Evolutionary conservation across 1,139 yeast genomes (phyloP), one percentile per base, ranked within the genome.

Genomic region (Lodderomyces elongisporus): DNA sequence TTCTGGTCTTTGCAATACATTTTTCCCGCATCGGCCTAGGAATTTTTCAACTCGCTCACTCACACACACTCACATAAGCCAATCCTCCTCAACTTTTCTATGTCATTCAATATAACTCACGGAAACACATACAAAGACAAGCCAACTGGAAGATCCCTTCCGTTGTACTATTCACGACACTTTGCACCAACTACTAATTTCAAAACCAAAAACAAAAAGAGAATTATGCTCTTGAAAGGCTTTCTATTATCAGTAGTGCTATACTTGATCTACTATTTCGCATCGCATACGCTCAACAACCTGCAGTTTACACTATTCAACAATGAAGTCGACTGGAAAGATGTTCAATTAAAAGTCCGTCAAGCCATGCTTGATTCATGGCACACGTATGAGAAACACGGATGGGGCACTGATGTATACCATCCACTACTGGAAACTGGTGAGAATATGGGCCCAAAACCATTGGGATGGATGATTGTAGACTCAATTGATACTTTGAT

Each of bases 401-500:
- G 85, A 0, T 88, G 94, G 93, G 96, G 96, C 3, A 50, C 47
- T 34, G 66, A 60, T 42, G 57, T 48, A 1, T 60, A 49, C 34
- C 61, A 58, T 41, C 74, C 96, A 0, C 52, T 83, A 14, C 54
- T 70, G 10, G 73, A 77, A 35, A 54, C 49, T 1, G 88, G 87
- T n/a, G 65, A 71, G 39, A 84, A 87, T 50, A 83, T 87, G 88
- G 89, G 87, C 1, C 79, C 79, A 5, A 58, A 70, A 38, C 96
- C 97, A 1, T 60, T 89, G 46, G 98, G 98, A 2, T 89, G 96
- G 96, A 85, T 89, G 56, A 81, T 89, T 48, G 94, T 89, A 5
- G 97, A 89, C 55, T 71, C 94, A 1, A 58, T 91, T 36, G 97
- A 91, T 51, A 85, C 96, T 0, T 60, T 89, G 66, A 70, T 78